Conservation (phyloP, 2,329 filamentous ascomycete genomes). For the Aspergillus latus region DNA sequence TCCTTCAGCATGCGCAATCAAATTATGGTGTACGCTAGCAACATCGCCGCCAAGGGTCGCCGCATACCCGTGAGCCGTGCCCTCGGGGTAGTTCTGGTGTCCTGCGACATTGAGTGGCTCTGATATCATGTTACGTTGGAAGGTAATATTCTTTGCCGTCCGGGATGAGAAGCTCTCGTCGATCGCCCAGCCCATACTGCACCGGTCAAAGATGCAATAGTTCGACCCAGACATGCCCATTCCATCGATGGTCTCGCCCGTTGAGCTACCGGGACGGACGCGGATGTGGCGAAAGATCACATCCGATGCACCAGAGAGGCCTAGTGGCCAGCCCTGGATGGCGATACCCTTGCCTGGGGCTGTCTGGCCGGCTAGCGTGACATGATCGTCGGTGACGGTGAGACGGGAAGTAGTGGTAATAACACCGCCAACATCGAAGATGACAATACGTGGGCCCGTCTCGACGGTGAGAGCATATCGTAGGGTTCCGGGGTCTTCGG, state of each 20-base stretch:
- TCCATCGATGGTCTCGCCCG: conserved; percentile 10
- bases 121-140: conserved; percentile 16
- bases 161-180: conserved; percentile 14
- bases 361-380: conserved; percentile 14
- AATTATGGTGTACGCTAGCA: conserved; percentile 11
- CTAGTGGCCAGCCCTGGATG: conserved; percentile 11
- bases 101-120: conserved; percentile 15
- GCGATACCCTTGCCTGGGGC: conserved; percentile 16
- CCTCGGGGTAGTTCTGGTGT: conserved; percentile 14
- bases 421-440: conserved; percentile 14
- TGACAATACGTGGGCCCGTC: conserved; percentile 8
- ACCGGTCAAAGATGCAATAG: conserved; percentile 14
- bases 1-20: conserved; percentile 14
- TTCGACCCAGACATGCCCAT: conserved; percentile 15
- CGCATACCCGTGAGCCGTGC: conserved; percentile 14
- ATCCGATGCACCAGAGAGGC: conserved; percentile 12
- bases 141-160: conserved; percentile 14
- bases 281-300: conserved; percentile 13
- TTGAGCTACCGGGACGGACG: conserved; percentile 4
- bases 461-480: conserved; percentile 9
- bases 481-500: conserved; percentile 4
- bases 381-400: conserved; percentile 2
- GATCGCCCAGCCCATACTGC: conserved; percentile 16
- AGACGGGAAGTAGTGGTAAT: conserved; percentile 12
- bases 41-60: conserved; percentile 14